Percentiles rank a stretch among this genome's conserved stretches.
Evolutionary conservation across 225 moss, liverwort and hornwort species (phyloP).

Genomic region (Takakia lepidozioides): DNA sequence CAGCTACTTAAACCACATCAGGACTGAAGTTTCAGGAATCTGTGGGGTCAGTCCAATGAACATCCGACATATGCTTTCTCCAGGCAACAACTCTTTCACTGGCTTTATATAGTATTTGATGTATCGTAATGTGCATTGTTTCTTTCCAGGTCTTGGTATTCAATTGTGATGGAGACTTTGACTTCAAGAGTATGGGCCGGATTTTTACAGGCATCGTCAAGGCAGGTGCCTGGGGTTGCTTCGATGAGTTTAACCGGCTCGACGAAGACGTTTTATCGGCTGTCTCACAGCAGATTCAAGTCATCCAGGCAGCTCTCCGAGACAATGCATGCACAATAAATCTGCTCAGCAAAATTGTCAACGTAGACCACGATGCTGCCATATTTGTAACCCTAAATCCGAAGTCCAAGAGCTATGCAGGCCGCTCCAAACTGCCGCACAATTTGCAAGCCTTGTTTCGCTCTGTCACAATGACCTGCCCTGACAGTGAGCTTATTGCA

Average conservation of each 20-base stretch:
- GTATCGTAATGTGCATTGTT: too few relatives aligned
- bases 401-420: conserved; percentile 18
- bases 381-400: conserved; percentile 38
- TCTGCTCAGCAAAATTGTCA: too few relatives aligned
- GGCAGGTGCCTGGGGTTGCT: conserved; percentile 14
- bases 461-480: conserved; percentile 29
- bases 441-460: conserved; percentile 31
- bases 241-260: conserved; percentile 13
- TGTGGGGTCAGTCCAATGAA: too few relatives aligned
- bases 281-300: conserved; percentile 26
- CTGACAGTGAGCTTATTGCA: too few relatives aligned
- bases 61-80: too few relatives aligned
- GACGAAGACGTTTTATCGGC: conserved; percentile 26
- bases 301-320: conserved; percentile 20
- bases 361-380: too few relatives aligned
- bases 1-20: too few relatives aligned
- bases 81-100: too few relatives aligned
- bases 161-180: conserved; percentile 34
- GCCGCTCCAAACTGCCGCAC: conserved; percentile 27
- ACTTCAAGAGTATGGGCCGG: conserved; percentile 13
- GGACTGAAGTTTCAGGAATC: too few relatives aligned
- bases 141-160: conserved; percentile 43
- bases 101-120: too few relatives aligned
- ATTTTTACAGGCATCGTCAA: conserved; percentile 24
- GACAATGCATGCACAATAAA: too few relatives aligned